Base-by-base conservation (phyloP, 2,329 filamentous ascomycete species). In the Colletotrichum sp. region DNA sequence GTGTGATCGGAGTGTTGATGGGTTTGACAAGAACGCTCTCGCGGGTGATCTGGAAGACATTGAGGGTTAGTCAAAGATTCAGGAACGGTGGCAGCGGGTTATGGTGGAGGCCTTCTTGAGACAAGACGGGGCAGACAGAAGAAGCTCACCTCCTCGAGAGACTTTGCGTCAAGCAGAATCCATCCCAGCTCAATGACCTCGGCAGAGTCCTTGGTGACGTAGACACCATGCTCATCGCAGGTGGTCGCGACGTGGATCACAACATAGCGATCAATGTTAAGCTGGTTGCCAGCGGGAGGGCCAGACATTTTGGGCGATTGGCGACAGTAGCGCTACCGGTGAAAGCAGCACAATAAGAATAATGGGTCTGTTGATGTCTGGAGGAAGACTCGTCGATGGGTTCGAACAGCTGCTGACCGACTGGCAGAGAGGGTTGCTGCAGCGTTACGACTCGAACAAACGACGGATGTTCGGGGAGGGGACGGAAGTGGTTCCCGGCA, bases 181-280 rank as follows among this genome's bases (percentile, higher is more conserved):
- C 97, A 99, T 79, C 96, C 97, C 84, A 99, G 91, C 91, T 99
- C 97, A 86, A 99, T 99, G 80, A 99, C 97, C 89, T 99, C 97
- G 78, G 97, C 97, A 76, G 97, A 99, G 87, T 99, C 97, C 88
- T 99, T 99, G 77, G 97, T 99, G 76, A 99, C 97, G 86, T 99
- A 99, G 79, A 99, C 97, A 78, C 97, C 97, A 87, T 99, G 97
- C 86, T 99, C 97, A 86, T 99, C 97, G 88, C 97, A 99, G 80
- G 97, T 99, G 44, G 97, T 99, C 79, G 97, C 97, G 83, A 99
- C 96, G 87, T 99, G 97, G 85, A 99, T 98, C 83, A 99, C 95
- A 80, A 98, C 94, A 88, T 98, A 99, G 86, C 96, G 95, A 89
- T 99, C 97, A 87, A 98, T 92, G 87, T 94, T 94, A 81, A 93